These are phyloP conservation scores for Sonneratia caseolaris DNA, from an alignment of 345 rosid genomes.

Conservation along the genomic window DNA sequence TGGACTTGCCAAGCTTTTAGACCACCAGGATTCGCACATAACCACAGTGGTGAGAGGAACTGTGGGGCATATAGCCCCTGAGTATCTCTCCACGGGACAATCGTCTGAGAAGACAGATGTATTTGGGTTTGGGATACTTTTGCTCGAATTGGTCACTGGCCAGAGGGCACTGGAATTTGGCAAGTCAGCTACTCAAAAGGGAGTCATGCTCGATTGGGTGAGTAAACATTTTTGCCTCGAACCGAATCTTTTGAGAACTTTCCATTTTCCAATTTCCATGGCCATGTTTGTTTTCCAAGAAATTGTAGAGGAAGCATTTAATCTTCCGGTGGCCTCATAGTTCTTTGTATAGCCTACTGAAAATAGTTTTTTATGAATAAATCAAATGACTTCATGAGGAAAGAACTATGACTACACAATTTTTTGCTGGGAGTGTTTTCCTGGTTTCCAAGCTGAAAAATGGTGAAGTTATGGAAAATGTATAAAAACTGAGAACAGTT, in stretches of 20 bases:
- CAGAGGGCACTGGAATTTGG: slow-evolving; percentile 87
- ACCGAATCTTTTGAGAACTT: not conserved
- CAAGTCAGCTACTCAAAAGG: slow-evolving; percentile 88
- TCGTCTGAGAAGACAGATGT: slow-evolving; percentile 97
- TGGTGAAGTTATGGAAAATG: no score
- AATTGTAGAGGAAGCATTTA: no score
- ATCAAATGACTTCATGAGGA: no score
- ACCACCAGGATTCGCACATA: slow-evolving; percentile 96
- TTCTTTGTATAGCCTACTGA: no score
- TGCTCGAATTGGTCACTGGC: slow-evolving; percentile 86
- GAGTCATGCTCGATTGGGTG: slow-evolving; percentile 94
- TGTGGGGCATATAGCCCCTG: slow-evolving; percentile 95
- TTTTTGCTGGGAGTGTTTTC: no score
- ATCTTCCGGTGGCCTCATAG: no score
- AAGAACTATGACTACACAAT: no score
- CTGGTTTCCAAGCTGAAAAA: no score
- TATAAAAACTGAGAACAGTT: no score
- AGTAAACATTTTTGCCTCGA: slow-evolving; percentile 2
- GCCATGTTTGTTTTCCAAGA: not conserved
- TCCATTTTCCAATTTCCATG: not conserved
- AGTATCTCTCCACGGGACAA: slow-evolving; percentile 92
- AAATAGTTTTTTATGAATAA: no score
- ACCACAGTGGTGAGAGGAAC: slow-evolving; percentile 96
- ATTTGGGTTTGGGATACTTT: slow-evolving; percentile 89
- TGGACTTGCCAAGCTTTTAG: slow-evolving; percentile 88